Evolutionary conservation across 768 basidiomycete species (phyloP).

Genomic region (Tulasnella sp.): DNA sequence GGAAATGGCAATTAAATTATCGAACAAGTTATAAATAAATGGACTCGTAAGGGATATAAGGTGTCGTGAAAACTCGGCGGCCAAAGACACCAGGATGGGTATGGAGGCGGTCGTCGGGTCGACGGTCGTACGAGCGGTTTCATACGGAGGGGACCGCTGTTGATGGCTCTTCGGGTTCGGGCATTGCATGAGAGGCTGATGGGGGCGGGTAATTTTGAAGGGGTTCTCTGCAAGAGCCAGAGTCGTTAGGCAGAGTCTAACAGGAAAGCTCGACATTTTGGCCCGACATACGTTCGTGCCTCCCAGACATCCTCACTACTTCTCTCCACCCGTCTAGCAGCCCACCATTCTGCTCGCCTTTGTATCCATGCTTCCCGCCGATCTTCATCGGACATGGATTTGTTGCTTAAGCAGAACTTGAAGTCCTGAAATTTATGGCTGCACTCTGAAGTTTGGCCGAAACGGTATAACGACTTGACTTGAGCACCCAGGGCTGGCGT

Average conservation of each 20-base stretch:
- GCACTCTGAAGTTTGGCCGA: conserved; percentile 67
- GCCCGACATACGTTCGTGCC: conserved; percentile 57
- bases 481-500: conserved; percentile 65
- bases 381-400: conserved; percentile 66
- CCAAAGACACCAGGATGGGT: too few species aligned
- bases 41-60: too few species aligned
- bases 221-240: neutral
- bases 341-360: conserved; percentile 92
- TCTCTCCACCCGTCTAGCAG: conserved; percentile 56
- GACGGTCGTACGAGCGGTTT: too few species aligned
- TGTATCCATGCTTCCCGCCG: conserved; percentile 77
- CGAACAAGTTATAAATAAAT: too few species aligned
- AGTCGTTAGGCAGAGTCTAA: neutral
- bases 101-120: too few species aligned
- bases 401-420: conserved; percentile 87
- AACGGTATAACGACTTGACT: conserved; percentile 77
- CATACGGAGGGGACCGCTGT: too few species aligned
- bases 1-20: too few species aligned
- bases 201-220: conserved; percentile 10
- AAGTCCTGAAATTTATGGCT: conserved; percentile 77
- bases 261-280: neutral
- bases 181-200: conserved; percentile 2
- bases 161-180: neutral
- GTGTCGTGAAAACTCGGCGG: too few species aligned
- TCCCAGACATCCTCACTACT: conserved; percentile 98